A percentile compares a stretch with the other conserved stretches of the same genome.
These are phyloP conservation scores for Mortierella hygrophila DNA, from an alignment of 192 early-diverging fungal species.

Conservation along the genomic window DNA sequence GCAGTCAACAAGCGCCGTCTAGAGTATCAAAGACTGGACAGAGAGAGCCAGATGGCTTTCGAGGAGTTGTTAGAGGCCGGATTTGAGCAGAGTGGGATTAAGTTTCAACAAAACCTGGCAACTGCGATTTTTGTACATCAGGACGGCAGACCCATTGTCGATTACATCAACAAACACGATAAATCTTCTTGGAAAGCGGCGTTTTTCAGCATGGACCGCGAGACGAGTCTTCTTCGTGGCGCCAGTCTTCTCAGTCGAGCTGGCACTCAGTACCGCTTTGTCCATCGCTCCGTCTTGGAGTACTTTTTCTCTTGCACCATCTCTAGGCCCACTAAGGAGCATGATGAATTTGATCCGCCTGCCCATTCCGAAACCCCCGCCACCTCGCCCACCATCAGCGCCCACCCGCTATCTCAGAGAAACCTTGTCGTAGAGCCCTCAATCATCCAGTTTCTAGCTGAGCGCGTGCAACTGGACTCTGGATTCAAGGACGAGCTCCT, in stretches of 20 bases:
- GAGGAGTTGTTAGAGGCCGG: neutral
- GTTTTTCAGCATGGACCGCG: neutral
- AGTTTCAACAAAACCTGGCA: neutral
- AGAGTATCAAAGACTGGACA: neutral
- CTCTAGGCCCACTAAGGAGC: neutral
- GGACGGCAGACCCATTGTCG: neutral
- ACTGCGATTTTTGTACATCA: neutral
- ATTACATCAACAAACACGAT: neutral
- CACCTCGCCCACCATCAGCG: neutral
- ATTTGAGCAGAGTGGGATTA: neutral
- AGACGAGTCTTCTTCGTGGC: neutral
- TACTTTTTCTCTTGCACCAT: constrained; percentile 10
- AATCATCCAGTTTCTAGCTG: constrained; percentile 5
- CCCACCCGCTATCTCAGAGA: neutral
- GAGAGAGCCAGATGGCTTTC: neutral
- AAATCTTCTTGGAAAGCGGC: neutral
- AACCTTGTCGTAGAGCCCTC: constrained; percentile 2
- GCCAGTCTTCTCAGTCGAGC: constrained; percentile 6
- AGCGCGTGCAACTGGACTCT: constrained; percentile 2
- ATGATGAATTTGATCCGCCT: neutral
- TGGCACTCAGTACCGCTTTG: constrained; percentile 6
- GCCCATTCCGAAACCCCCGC: neutral
- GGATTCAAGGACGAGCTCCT: constrained; percentile 12
- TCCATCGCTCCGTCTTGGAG: constrained; percentile 16
- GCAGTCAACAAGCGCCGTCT: neutral